phyloP scores from a whole-genome alignment of 75 land plant species.

The Cupressus sempervirens region DNA sequence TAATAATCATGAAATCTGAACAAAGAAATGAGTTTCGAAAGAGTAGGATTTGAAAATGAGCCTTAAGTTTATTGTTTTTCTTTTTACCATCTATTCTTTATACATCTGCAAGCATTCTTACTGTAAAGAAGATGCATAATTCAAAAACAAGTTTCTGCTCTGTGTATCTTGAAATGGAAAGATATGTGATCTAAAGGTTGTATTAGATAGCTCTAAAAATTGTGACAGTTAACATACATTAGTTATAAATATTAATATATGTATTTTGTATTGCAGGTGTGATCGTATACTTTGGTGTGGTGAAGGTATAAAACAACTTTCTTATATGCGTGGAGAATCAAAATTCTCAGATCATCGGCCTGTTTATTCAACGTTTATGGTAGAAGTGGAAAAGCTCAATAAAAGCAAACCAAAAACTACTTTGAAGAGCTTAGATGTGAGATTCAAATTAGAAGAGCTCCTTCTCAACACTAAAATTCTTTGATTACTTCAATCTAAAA shows the following conservation, averaged over 20 bases:
- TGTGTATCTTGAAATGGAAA: neutral
- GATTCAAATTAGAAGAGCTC: conserved; percentile 26
- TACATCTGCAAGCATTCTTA: neutral
- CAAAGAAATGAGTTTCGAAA: neutral
- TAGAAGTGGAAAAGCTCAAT: conserved; percentile 37
- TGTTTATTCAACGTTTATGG: conserved; percentile 44
- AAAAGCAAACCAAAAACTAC: conserved; percentile 24
- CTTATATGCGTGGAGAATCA: conserved; percentile 42
- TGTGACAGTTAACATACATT: neutral
- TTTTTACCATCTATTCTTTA: neutral
- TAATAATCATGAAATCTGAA: neutral
- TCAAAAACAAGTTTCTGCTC: neutral
- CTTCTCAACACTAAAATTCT: conserved; percentile 26
- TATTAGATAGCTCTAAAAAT: neutral
- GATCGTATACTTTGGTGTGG: conserved; percentile 65
- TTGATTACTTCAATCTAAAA: neutral
- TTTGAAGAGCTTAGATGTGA: conserved; percentile 14
- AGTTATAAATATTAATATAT: neutral
- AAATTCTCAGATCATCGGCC: conserved; percentile 63
- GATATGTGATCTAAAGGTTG: neutral
- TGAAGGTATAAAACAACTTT: conserved; percentile 38
- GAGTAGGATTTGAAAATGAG: neutral
- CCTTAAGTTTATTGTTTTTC: neutral
- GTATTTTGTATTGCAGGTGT: conserved; percentile 36
- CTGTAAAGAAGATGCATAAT: neutral